phyloP scores from a whole-genome alignment of 352 stramenopile species.

The Globisporangium spinosum region DNA sequence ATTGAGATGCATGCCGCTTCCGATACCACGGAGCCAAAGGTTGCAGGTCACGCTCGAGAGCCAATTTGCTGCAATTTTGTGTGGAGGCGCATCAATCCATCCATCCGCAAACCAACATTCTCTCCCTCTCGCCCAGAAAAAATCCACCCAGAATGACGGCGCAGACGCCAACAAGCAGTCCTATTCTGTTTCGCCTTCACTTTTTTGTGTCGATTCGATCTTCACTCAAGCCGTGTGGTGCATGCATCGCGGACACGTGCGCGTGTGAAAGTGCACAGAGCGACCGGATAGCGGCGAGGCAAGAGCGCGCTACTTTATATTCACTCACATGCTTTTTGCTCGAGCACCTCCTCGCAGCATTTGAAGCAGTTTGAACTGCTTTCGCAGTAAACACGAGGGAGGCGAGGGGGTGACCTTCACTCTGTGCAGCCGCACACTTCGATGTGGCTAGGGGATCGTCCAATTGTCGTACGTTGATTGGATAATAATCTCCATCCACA shows the following conservation, averaged over 20 bases:
- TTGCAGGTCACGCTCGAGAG: not conserved
- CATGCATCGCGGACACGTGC: too few relatives aligned
- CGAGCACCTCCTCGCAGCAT: too few relatives aligned
- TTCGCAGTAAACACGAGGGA: too few relatives aligned
- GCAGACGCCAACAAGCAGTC: not conserved
- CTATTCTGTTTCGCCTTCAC: not conserved
- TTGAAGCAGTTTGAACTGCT: too few relatives aligned
- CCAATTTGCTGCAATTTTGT: too few relatives aligned
- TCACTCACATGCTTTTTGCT: too few relatives aligned
- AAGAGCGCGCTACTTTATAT: too few relatives aligned
- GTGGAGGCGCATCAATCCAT: too few relatives aligned
- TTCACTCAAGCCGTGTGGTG: not conserved
- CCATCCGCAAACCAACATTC: not conserved
- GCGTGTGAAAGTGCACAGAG: too few relatives aligned
- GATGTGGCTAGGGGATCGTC: not conserved
- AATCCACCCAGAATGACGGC: slow-evolving; percentile 3
- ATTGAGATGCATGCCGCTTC: not conserved
- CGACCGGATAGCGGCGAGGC: too few relatives aligned
- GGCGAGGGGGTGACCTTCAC: slow-evolving; percentile 5
- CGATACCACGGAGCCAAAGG: not conserved
- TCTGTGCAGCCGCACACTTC: not conserved
- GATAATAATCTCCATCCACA: not conserved
- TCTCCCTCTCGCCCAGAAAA: slow-evolving; percentile 1
- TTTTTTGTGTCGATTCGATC: not conserved
- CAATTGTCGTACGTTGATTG: not conserved